Conservation (phyloP, 305 asterid genomes). For the Rubia tinctorum region DNA sequence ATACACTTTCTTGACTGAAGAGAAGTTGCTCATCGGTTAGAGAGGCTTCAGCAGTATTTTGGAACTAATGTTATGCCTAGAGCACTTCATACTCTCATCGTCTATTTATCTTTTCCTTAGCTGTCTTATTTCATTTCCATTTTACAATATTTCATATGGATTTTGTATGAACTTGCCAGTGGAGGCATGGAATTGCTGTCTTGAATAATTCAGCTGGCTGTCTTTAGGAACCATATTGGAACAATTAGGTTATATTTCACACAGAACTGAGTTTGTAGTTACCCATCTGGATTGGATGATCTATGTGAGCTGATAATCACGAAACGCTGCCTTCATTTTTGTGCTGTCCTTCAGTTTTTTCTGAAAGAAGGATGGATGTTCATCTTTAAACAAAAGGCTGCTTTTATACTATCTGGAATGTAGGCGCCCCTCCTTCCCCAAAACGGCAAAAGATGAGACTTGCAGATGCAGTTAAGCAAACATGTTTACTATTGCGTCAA, state of each 20-base stretch:
- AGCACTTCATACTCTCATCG: neutral
- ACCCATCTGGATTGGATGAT: neutral
- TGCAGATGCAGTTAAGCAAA: neutral
- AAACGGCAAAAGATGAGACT: neutral
- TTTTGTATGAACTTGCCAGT: constrained; percentile 15
- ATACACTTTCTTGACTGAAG: constrained; percentile 44
- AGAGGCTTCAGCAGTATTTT: constrained; percentile 5
- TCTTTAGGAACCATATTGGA: constrained; percentile 7
- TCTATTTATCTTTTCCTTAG: neutral
- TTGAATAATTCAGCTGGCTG: constrained; percentile 20
- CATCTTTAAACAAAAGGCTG: neutral
- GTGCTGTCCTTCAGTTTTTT: too few relatives aligned
- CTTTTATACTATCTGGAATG: neutral
- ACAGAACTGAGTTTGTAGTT: neutral
- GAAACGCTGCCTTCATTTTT: neutral
- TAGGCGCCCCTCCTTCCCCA: neutral
- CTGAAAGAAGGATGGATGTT: too few relatives aligned
- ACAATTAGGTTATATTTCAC: constrained; percentile 8
- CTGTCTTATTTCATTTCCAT: neutral
- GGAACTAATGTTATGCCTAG: constrained; percentile 1
- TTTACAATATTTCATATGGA: constrained; percentile 5
- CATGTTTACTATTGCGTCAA: too few relatives aligned
- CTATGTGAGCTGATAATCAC: neutral
- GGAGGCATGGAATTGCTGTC: constrained; percentile 16
- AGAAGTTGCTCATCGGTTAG: constrained; percentile 44